A percentile compares a stretch with the other conserved stretches of the same genome.
phyloP scores from a whole-genome alignment of 192 early-diverging fungal genomes.

The Backusella australiensis region DNA sequence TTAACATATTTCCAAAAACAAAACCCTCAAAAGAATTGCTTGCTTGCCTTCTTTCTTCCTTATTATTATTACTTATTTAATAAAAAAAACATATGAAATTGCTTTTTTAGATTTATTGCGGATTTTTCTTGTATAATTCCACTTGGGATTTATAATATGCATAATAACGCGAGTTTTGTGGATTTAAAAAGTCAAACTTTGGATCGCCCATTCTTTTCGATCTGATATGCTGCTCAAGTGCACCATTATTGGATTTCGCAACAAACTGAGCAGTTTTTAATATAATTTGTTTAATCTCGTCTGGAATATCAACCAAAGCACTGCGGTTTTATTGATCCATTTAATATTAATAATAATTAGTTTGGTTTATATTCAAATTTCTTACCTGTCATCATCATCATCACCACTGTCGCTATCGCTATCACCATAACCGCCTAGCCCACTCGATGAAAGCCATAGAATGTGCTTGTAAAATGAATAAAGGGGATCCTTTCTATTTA shows the following conservation, averaged over 20 bases:
- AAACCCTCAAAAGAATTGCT: neutral
- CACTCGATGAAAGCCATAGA: constrained; percentile 56
- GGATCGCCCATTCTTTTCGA: constrained; percentile 42
- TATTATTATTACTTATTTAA: neutral
- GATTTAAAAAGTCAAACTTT: constrained; percentile 47
- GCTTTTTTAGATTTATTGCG: neutral
- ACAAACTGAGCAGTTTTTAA: constrained; percentile 43
- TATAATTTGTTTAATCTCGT: constrained; percentile 27
- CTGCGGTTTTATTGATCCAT: neutral
- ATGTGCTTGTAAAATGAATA: constrained; percentile 75
- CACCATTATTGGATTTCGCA: constrained; percentile 34
- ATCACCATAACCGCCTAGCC: constrained; percentile 53
- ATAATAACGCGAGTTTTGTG: constrained; percentile 44
- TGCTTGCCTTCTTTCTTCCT: neutral
- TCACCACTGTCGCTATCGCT: constrained; percentile 14
- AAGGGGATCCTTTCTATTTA: constrained; percentile 52
- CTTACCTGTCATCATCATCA: constrained; percentile 15
- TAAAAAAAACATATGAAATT: neutral
- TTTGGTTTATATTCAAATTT: neutral
- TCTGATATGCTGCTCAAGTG: constrained; percentile 42
- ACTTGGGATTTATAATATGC: constrained; percentile 38
- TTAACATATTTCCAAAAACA: neutral
- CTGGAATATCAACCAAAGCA: neutral
- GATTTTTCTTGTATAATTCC: neutral
- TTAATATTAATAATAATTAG: neutral